Conservation (phyloP, 2,329 filamentous ascomycete species). For the Epichloe sibirici region DNA sequence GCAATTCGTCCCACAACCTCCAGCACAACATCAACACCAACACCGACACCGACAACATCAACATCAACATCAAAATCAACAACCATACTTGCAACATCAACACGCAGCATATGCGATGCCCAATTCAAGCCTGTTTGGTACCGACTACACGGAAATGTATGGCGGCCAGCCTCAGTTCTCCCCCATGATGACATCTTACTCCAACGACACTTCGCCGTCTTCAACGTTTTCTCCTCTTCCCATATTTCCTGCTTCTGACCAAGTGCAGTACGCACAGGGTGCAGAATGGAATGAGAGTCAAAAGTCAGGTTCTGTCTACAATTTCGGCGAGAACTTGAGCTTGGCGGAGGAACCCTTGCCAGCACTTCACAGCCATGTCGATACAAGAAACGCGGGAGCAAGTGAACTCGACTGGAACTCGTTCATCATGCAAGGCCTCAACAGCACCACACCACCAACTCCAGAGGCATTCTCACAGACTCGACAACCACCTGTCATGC, state of each 20-base stretch:
- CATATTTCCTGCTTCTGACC: conserved; percentile 26
- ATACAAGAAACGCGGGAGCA: conserved; percentile 7
- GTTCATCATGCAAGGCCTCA: conserved; percentile 32
- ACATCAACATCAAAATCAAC: conserved; percentile 4
- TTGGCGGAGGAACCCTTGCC: conserved; percentile 23
- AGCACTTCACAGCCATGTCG: conserved; percentile 9
- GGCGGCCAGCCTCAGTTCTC: conserved; percentile 31
- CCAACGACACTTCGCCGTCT: conserved; percentile 44
- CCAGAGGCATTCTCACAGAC: conserved; percentile 44
- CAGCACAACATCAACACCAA: background rate
- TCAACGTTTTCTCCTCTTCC: conserved; percentile 42
- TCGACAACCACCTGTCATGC: conserved; percentile 35
- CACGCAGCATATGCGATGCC: conserved; percentile 27
- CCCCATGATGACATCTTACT: conserved; percentile 40
- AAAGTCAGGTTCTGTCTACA: conserved; percentile 18
- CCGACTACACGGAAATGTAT: conserved; percentile 30
- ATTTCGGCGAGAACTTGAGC: conserved; percentile 10
- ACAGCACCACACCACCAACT: conserved; percentile 43
- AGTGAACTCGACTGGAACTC: conserved; percentile 30
- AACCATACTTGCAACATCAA: conserved; percentile 23
- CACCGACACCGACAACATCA: background rate
- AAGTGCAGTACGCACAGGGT: conserved; percentile 27
- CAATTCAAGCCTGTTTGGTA: conserved; percentile 20
- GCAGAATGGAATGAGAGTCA: conserved; percentile 25
- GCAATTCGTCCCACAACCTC: background rate